A percentile compares a stretch with the other conserved stretches of the same genome.
phyloP scores from a whole-genome alignment of 768 basidiomycete genomes.

The Ramaria sp. region DNA sequence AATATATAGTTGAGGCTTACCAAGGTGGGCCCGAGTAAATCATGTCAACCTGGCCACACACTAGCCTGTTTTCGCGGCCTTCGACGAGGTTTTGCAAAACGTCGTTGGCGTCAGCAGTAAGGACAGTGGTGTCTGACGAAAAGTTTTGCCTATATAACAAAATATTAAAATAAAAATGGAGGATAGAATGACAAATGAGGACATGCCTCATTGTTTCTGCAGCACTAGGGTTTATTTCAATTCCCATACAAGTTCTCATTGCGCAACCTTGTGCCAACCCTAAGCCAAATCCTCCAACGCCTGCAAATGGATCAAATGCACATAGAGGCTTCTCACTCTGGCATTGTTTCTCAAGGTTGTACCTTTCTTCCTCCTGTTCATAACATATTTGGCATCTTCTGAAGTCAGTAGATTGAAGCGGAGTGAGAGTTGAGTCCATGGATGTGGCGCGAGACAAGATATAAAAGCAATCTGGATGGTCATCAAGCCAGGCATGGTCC shows the following conservation, averaged over 20 bases:
- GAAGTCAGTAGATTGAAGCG: background rate
- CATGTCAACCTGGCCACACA: slow-evolving; percentile 45
- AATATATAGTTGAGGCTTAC: slow-evolving; percentile 22
- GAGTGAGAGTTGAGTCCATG: background rate
- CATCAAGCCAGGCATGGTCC: background rate
- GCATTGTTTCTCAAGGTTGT: background rate
- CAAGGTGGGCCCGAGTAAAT: slow-evolving; percentile 71
- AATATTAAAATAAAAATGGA: background rate
- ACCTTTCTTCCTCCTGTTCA: background rate
- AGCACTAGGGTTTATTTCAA: slow-evolving; percentile 72
- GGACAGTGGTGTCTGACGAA: background rate
- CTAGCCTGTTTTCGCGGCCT: slow-evolving; percentile 18
- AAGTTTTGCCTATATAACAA: slow-evolving; percentile 4
- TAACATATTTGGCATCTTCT: background rate
- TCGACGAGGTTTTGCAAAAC: background rate
- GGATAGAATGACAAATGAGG: background rate
- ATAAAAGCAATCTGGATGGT: background rate
- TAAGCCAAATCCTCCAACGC: slow-evolving; percentile 49
- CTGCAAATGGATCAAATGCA: slow-evolving; percentile 33
- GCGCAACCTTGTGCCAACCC: slow-evolving; percentile 43
- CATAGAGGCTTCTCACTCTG: slow-evolving; percentile 15
- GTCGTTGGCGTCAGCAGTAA: slow-evolving; percentile 4
- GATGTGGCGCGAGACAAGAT: background rate
- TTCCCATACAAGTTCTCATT: slow-evolving; percentile 50
- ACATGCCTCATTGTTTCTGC: slow-evolving; percentile 52